phyloP scores from a whole-genome alignment of 192 early-diverging fungal species.

The Linnemannia zychae region DNA sequence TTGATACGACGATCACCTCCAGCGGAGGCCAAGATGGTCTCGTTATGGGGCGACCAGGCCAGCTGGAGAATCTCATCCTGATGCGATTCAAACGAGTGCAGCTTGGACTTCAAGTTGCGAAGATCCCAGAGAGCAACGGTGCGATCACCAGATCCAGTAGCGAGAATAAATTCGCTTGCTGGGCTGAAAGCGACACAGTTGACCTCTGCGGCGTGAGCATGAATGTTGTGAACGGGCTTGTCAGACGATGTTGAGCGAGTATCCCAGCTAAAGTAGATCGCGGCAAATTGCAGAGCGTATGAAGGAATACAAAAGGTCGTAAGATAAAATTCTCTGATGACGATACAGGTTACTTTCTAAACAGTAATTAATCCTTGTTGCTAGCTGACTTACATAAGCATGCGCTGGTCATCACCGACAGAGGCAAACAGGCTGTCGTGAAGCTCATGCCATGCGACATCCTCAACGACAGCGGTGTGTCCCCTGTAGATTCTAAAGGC shows the following conservation, averaged over 20 bases:
- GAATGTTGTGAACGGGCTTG: conserved; percentile 77
- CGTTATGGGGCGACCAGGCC: conserved; percentile 93
- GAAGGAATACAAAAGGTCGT: neutral
- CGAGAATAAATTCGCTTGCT: conserved; percentile 88
- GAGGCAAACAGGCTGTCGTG: conserved; percentile 94
- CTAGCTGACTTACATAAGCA: conserved; percentile 78
- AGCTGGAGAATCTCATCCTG: conserved; percentile 94
- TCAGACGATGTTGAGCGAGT: conserved; percentile 76
- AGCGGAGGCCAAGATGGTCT: conserved; percentile 92
- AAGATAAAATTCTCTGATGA: neutral
- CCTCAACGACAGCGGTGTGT: conserved; percentile 95
- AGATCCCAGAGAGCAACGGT: conserved; percentile 97
- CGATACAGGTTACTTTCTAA: neutral
- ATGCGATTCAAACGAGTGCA: conserved; percentile 92
- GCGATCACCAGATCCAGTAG: conserved; percentile 95
- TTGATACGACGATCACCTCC: conserved; percentile 90
- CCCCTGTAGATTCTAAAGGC: conserved; percentile 84
- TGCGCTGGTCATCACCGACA: conserved; percentile 94
- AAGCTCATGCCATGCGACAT: conserved; percentile 93
- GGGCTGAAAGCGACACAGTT: conserved; percentile 98
- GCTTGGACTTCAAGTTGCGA: conserved; percentile 86
- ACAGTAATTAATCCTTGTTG: neutral
- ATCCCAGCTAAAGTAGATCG: conserved; percentile 83
- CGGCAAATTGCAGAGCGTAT: neutral
- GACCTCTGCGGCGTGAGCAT: conserved; percentile 92